Conservation (phyloP, 768 basidiomycete genomes). For the Rhodotorula kratochvilovae region DNA sequence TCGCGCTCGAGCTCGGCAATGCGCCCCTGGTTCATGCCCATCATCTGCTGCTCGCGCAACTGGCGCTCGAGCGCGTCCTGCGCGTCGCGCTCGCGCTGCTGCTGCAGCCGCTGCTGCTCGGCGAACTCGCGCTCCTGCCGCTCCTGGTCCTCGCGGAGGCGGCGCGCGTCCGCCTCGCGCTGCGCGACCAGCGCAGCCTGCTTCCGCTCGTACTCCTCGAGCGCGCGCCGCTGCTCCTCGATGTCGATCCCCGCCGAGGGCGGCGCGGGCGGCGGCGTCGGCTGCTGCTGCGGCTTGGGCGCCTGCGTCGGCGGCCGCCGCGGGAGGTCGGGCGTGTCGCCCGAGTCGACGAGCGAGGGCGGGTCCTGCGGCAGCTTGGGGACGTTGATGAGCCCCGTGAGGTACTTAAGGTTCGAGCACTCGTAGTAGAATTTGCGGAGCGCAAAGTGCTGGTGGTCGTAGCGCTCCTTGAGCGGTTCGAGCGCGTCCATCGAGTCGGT, state of each 20-base stretch:
- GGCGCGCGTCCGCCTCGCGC: slow-evolving; percentile 75
- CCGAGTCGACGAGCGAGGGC: slow-evolving; percentile 82
- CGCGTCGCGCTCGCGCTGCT: slow-evolving; percentile 77
- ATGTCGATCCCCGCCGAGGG: slow-evolving; percentile 66
- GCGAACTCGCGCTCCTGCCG: slow-evolving; percentile 84
- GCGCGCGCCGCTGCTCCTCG: slow-evolving; percentile 84
- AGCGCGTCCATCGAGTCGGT: slow-evolving; percentile 83
- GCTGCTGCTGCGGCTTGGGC: slow-evolving; percentile 45
- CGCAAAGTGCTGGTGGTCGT: slow-evolving; percentile 82
- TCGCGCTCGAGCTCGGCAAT: slow-evolving; percentile 80
- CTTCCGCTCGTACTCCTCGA: slow-evolving; percentile 93
- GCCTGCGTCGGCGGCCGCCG: slow-evolving; percentile 62
- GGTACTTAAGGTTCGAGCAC: slow-evolving; percentile 95
- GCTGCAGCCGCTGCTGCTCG: slow-evolving; percentile 77
- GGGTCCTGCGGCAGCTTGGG: slow-evolving; percentile 96
- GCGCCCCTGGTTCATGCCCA: slow-evolving; percentile 61
- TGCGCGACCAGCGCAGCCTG: slow-evolving; percentile 78
- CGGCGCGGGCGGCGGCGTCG: slow-evolving; percentile 65
- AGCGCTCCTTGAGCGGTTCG: slow-evolving; percentile 81
- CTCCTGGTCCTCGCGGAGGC: slow-evolving; percentile 68
- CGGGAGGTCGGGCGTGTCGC: slow-evolving; percentile 76
- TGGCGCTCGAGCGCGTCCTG: slow-evolving; percentile 69
- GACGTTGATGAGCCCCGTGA: slow-evolving; percentile 95
- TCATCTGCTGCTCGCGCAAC: slow-evolving; percentile 75
- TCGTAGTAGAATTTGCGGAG: slow-evolving; percentile 98